phyloP scores from a whole-genome alignment of 768 basidiomycete genomes.

The Pleurotus tuber-regium region DNA sequence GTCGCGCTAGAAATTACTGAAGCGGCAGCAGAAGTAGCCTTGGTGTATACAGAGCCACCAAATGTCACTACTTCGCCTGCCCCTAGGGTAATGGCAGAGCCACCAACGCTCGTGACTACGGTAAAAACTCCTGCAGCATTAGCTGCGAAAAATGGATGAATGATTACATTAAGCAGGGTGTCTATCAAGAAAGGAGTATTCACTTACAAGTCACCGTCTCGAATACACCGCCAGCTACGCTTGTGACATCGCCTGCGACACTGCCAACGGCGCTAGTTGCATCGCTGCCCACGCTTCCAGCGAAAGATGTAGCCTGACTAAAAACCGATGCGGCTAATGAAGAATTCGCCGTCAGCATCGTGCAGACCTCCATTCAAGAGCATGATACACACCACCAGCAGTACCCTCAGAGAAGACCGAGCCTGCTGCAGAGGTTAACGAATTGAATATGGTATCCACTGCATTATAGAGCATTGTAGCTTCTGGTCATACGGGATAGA shows the following conservation, averaged over 20 bases:
- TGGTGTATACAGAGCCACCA: slow-evolving; percentile 47
- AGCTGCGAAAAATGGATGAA: slow-evolving; percentile 36
- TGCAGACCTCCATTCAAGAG: not conserved
- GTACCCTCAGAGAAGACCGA: slow-evolving; percentile 35
- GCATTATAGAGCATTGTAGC: not conserved
- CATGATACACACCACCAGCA: slow-evolving; percentile 13
- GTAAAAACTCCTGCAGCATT: slow-evolving; percentile 51
- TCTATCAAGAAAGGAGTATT: not conserved
- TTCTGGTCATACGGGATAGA: too few relatives aligned
- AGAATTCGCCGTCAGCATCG: not conserved
- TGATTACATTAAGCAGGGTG: slow-evolving; percentile 13
- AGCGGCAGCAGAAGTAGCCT: slow-evolving; percentile 38
- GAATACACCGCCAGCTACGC: slow-evolving; percentile 29
- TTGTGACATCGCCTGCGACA: slow-evolving; percentile 28
- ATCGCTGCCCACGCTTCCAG: slow-evolving; percentile 19
- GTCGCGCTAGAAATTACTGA: slow-evolving; percentile 24
- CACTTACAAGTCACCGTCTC: slow-evolving; percentile 42
- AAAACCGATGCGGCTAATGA: slow-evolving; percentile 18
- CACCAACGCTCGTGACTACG: slow-evolving; percentile 57
- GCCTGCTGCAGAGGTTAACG: slow-evolving; percentile 33
- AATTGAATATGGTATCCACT: slow-evolving; percentile 38
- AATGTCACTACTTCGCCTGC: slow-evolving; percentile 63
- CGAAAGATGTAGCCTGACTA: slow-evolving; percentile 18
- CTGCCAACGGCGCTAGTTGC: slow-evolving; percentile 25
- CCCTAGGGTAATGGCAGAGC: slow-evolving; percentile 22